Evolutionary conservation across 1,139 yeast genomes (phyloP), one percentile per base, ranked within the genome.

Genomic region (Pichia sp.): DNA sequence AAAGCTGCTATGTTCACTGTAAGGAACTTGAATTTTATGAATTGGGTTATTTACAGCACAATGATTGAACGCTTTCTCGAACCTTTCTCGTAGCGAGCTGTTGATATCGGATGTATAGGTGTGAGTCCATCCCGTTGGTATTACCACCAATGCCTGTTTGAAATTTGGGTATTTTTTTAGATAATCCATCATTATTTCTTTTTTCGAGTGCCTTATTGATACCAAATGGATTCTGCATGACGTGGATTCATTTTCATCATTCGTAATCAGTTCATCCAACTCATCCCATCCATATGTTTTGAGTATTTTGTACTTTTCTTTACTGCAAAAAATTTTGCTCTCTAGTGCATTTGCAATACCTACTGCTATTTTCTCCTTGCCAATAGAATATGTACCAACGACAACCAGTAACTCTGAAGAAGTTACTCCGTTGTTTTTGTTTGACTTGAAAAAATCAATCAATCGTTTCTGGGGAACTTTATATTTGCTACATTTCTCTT

Each of bases 1-100:
- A 57, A 80, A 90, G 43, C 95, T 85, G 11, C 96, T 87, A 64
- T 92, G 98, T 59, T 92, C 98, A 56, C 95, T 83, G 58, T 92
- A 92, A 0, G 97, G 97, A 0, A 90, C 52, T 27, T 46, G 53
- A 4, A 59, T 42, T 73, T 34, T 77, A 5, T 42, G 39, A 4
- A 44, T 38, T 11, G 33, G 36, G 36, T 23, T 34, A 7, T 36
- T 44, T 3, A 41, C 33, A 3, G 36, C 36, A 34, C 36, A 34
- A 7, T 7, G 16, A 6, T 38, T 34, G 33, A 46, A 46, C 34
- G 44, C 46, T 29, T 38, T 36, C 33, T 46, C 49, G 34, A 38
- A 43, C 16, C 31, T 31, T 4, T 38, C 43, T 3, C 16, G 5
- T 26, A 39, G 33, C 3, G 27, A 26, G 10, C 34, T 41, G 29